A percentile compares a stretch with the other conserved stretches of the same genome.
These are phyloP conservation scores for Alloteropsis semialata DNA, from an alignment of 176 grass and related monocot genomes.

Conservation along the genomic window DNA sequence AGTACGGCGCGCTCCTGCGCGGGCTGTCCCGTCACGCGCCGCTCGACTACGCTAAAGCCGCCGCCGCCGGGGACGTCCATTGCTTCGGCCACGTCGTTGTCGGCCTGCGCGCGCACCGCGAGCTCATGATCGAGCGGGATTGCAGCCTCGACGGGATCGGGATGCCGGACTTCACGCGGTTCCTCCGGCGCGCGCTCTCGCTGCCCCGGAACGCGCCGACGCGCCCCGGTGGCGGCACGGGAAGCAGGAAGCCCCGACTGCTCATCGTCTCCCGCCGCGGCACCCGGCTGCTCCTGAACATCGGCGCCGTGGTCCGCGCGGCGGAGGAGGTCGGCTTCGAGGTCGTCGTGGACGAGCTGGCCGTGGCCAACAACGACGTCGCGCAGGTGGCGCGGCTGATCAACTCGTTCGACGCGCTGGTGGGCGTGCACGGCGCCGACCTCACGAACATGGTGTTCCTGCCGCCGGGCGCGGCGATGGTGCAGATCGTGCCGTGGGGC, in stretches of 20 bases:
- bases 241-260: constrained; percentile 45
- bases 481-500: constrained; percentile 91
- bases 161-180: constrained; percentile 63
- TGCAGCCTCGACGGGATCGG: constrained; percentile 37
- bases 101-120: constrained; percentile 65
- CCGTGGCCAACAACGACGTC: constrained; percentile 18
- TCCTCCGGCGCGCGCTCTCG: constrained; percentile 59
- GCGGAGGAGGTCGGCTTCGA: constrained; percentile 66
- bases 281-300: constrained; percentile 60
- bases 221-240: background rate
- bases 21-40: constrained; percentile 49
- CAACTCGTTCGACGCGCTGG: constrained; percentile 74
- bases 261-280: constrained; percentile 62
- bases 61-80: constrained; percentile 42
- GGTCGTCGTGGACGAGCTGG: constrained; percentile 52
- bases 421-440: constrained; percentile 86
- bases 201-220: constrained; percentile 48
- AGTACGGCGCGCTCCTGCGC: constrained; percentile 60
- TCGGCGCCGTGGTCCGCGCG: constrained; percentile 32
- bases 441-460: constrained; percentile 91
- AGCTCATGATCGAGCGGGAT: constrained; percentile 58
- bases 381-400: constrained; percentile 35
- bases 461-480: constrained; percentile 52
- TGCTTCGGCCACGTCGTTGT: constrained; percentile 59
- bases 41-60: constrained; percentile 40